Conservation (phyloP, 176 grass and related monocot genomes). For the Saccharum spontaneum region DNA sequence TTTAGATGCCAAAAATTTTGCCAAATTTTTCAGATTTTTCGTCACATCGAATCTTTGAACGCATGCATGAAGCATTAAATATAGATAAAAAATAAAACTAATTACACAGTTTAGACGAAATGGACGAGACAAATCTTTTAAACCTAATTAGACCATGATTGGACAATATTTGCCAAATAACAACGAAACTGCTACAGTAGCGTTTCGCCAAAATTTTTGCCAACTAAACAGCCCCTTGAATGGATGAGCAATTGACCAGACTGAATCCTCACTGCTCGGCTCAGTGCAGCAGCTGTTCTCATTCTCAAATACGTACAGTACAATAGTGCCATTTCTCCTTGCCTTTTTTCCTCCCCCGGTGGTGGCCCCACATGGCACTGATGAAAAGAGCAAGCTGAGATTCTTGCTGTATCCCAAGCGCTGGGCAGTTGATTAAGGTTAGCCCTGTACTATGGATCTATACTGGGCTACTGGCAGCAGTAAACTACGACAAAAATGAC, state of each 20-base stretch:
- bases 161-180: too few species aligned
- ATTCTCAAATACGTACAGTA: not conserved
- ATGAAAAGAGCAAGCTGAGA: slow-evolving; percentile 54
- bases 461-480: slow-evolving; percentile 4
- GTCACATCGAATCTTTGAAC: too few species aligned
- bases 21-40: too few species aligned
- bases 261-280: not conserved
- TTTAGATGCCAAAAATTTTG: too few species aligned
- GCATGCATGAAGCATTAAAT: too few species aligned
- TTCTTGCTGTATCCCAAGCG: slow-evolving; percentile 54
- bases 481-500: slow-evolving; percentile 42
- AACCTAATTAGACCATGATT: too few species aligned
- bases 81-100: too few species aligned
- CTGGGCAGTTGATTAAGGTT: slow-evolving; percentile 52
- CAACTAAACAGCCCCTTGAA: too few species aligned
- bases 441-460: slow-evolving; percentile 41
- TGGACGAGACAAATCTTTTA: too few species aligned
- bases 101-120: too few species aligned
- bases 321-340: not conserved
- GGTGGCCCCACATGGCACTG: slow-evolving; percentile 40
- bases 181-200: too few species aligned
- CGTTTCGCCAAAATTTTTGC: too few species aligned
- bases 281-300: slow-evolving; percentile 7
- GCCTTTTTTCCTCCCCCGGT: not conserved
- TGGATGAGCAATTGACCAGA: slow-evolving; percentile 47